Base-by-base conservation (phyloP, 495 filamentous ascomycete genomes). In the Penicillium maclennaniae region DNA sequence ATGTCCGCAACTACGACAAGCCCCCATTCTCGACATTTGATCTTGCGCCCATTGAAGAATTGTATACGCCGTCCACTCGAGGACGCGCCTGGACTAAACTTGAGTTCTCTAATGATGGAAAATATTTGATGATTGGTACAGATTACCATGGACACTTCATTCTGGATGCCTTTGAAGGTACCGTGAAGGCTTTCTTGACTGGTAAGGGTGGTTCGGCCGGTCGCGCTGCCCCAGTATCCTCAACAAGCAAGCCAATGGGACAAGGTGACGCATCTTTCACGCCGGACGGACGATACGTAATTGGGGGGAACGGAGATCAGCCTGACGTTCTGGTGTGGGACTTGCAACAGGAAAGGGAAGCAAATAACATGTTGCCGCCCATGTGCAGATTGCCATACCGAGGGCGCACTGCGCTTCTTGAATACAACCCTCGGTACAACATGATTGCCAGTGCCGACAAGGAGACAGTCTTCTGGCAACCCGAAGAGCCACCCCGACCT, bases 101-200 rank as follows among this genome's bases (percentile, higher is more conserved):
- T 20, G 89, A 95, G 54, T 97, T 98, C 65, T 88, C 87, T 45
- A 97, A 97, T 63, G 92, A 98, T 64, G 93, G 93, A 0, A 95
- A 95, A 64, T 81, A 80, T 53, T 65, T 98, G 47, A 79, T 98
- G 20, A 57, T 97, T 26, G 86, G 87, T 23, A 96, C 92, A 7
- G 86, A 86, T 25, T 85, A 85, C 10, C 76, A 77, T 39, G 89
- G 90, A 3, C 95, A 97, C 61, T 93, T 88, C 57, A 71, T 98
- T 23, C 73, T 98, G 23, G 93, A 98, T 67, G 89, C 95, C 2
- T 97, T 96, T 69, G 80, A 87, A 31, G 92, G 91, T 16, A 72
- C 68, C 17, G 59, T 97, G 1, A 85, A 85, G 60, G 84, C 85
- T 10, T 88, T 85, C 66, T 72, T 83, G 34, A 60, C 66, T 19